Percentiles rank a stretch among this genome's conserved stretches.
Evolutionary conservation across 1,284 basidiomycete species (phyloP).

Genomic region (Microbotryum scabiosae): DNA sequence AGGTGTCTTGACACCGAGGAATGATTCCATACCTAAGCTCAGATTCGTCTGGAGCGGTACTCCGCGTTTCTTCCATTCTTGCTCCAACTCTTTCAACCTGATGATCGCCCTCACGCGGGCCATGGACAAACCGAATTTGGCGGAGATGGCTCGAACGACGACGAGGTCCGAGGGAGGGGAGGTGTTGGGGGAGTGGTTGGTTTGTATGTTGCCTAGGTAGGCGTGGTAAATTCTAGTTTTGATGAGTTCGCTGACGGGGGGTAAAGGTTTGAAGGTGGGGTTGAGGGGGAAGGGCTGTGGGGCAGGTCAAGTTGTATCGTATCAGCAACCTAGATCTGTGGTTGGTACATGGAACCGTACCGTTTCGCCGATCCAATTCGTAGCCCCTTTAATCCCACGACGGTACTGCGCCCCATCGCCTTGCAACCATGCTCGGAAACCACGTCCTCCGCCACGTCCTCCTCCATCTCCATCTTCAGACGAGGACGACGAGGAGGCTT

Average conservation of each 20-base stretch:
- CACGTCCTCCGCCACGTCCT: not conserved
- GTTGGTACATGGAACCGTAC: too few relatives aligned
- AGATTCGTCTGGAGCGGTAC: constrained; percentile 17
- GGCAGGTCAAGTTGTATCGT: not conserved
- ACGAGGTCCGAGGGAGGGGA: constrained; percentile 42
- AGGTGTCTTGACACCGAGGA: constrained; percentile 20
- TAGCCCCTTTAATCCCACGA: constrained; percentile 12
- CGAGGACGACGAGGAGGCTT: not conserved
- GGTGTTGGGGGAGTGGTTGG: constrained; percentile 35
- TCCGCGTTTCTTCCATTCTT: constrained; percentile 50
- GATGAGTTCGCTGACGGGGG: constrained; percentile 57
- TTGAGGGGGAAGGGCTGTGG: constrained; percentile 66
- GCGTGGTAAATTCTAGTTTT: constrained; percentile 42
- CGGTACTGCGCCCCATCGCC: constrained; percentile 21
- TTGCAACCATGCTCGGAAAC: constrained; percentile 20
- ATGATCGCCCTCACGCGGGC: constrained; percentile 70
- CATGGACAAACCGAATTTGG: constrained; percentile 55
- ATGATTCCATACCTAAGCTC: constrained; percentile 23
- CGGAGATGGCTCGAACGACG: constrained; percentile 54
- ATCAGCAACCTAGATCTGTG: too few relatives aligned
- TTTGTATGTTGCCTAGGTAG: constrained; percentile 53
- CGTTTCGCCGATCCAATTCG: constrained; percentile 31
- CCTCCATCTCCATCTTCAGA: not conserved
- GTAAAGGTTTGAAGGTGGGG: constrained; percentile 63
- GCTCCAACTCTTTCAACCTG: constrained; percentile 65